Conservation (phyloP, 2,329 filamentous ascomycete genomes). For the Camillea tinctor region DNA sequence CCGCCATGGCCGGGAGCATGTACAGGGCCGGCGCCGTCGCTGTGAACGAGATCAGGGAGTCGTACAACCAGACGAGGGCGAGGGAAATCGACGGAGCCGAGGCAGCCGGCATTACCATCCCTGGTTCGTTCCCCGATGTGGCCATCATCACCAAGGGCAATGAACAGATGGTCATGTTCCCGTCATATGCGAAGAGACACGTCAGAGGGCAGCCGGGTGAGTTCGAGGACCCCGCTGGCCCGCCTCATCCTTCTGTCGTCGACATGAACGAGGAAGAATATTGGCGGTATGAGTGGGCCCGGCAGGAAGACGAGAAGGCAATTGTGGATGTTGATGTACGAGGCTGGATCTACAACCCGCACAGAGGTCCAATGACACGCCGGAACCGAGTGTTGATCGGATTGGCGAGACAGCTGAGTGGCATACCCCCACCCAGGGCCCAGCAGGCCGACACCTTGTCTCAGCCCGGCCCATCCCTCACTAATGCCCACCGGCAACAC, state of each 20-base stretch:
- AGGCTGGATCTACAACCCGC: constrained; percentile 91
- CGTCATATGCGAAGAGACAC: constrained; percentile 83
- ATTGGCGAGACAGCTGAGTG: constrained; percentile 82
- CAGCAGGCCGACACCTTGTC: constrained; percentile 31
- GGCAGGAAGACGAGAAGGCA: constrained; percentile 76
- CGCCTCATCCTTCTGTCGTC: constrained; percentile 39
- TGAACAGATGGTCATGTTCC: constrained; percentile 93
- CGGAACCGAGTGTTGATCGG: constrained; percentile 86
- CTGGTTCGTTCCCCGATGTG: constrained; percentile 80
- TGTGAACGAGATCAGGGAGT: constrained; percentile 58
- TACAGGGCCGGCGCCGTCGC: constrained; percentile 57
- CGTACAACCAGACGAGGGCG: constrained; percentile 54
- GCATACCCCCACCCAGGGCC: constrained; percentile 68
- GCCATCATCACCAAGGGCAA: constrained; percentile 76
- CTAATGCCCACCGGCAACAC: constrained; percentile 38
- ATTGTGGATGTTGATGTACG: constrained; percentile 92
- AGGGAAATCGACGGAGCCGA: constrained; percentile 35
- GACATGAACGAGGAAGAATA: constrained; percentile 65
- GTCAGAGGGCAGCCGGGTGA: constrained; percentile 42
- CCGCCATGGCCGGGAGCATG: constrained; percentile 58
- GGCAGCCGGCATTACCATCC: constrained; percentile 51
- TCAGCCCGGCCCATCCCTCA: constrained; percentile 24
- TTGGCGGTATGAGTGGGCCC: constrained; percentile 77
- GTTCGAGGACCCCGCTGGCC: constrained; percentile 35
- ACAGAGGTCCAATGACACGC: constrained; percentile 78